These are phyloP conservation scores for Magnusiomyces paraingens DNA, from an alignment of 1,139 yeast species.

Conservation along the genomic window DNA sequence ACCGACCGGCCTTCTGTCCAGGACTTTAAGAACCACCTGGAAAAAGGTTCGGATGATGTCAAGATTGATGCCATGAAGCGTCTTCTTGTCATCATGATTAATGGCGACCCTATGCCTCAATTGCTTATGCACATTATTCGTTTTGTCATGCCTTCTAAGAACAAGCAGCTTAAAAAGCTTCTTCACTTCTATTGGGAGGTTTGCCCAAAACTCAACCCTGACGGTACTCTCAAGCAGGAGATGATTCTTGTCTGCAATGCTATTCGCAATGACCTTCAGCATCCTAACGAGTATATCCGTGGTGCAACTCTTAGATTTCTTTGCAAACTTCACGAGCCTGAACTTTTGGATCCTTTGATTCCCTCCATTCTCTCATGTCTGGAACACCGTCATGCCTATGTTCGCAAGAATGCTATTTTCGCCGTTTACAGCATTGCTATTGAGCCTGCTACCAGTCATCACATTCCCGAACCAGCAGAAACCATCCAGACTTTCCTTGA, in stretches of 20 bases:
- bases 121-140: conserved; percentile 94
- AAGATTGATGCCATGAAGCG: conserved; percentile 88
- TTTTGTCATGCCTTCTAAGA: conserved; percentile 92
- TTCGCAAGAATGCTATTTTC: conserved; percentile 92
- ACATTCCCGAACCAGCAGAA: conserved; percentile 93
- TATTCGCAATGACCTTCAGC: conserved; percentile 93
- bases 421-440: conserved; percentile 79
- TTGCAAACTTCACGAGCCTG: conserved; percentile 87
- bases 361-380: conserved; percentile 88
- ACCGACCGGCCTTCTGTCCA: conserved; percentile 64
- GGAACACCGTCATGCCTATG: conserved; percentile 96
- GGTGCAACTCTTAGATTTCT: conserved; percentile 92
- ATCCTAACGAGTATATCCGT: conserved; percentile 94
- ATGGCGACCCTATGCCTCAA: conserved; percentile 93
- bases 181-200: conserved; percentile 97
- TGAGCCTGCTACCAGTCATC: conserved; percentile 60
- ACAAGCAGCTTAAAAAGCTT: conserved; percentile 85
- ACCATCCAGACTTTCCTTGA: conserved; percentile 65
- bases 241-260: conserved; percentile 99
- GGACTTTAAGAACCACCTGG: conserved; percentile 75
- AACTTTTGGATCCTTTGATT: conserved; percentile 88
- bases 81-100: conserved; percentile 78
- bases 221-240: conserved; percentile 93
- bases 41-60: conserved; percentile 82
- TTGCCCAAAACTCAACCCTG: conserved; percentile 82